Evolutionary conservation across 139 green algal genomes (phyloP), one percentile per base, ranked within the genome.

Genomic region (Chlamydomonas sphaeroides): DNA sequence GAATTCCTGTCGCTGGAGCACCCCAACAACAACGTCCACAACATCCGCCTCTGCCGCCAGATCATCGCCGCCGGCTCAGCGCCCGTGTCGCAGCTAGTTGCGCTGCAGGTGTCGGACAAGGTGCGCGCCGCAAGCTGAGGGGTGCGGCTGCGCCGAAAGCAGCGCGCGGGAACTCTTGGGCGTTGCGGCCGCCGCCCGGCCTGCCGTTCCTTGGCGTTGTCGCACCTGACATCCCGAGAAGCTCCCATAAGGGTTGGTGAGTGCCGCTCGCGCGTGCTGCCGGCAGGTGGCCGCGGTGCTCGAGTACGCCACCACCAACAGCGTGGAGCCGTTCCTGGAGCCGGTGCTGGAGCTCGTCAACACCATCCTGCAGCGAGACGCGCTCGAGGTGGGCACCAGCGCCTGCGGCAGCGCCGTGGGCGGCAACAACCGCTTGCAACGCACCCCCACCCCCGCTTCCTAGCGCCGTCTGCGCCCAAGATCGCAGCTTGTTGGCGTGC

Each of bases 11-110:
- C 88, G 11, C 88, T 97, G 48, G 91, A 96, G 49, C 93, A 97
- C 84, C 80, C 92, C 51, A 95, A 98, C 93, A 98, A 98, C 93
- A 98, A 98, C 88, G 94, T 97, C 86, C 95, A 98, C 91, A 97
- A 97, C 91, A 93, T 98, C 23, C 83, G 91, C 20, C 85, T 99
- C 32, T 98, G 95, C 87, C 89, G 91, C 45, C 84, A 93, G 65
- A 80, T 97, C 36, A 85, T 94, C 15, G 80, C 87, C 14, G 85
- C 84, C 0, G 86, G 90, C 48, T 72, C 63, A 10, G 36, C 91
- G 80, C 84, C 79, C 18, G 41, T 84, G 6, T 32, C 63, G 35
- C 56, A 86, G 62, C 81, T 93, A 62, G 39, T 87, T 21, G 41
- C 80, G 68, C 68, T 90, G 75, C 83, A 85, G 56, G 87, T 88